Evolutionary conservation across 257 asterid genomes (phyloP), one percentile per base, ranked within the genome.

Genomic region (Solanum pinnatisectum): DNA sequence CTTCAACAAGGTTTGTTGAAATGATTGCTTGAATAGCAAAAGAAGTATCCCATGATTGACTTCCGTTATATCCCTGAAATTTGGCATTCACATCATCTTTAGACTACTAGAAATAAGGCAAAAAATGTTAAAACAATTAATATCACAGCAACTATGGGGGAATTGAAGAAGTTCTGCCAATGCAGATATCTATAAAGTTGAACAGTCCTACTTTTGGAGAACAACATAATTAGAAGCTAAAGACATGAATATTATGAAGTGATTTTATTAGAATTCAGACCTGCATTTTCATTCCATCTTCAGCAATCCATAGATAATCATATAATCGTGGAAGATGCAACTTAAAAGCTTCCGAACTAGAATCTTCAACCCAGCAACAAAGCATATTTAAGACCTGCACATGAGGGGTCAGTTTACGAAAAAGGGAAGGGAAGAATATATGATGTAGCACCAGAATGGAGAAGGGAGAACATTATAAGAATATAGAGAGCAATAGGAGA

Each of bases 241-340:
- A 10, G 82, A 22, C 16, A 36, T 36, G 49, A 73, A 35, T 73
- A 73, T 10, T 9, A 36, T 71, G 25, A 20, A 22, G 15, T 74
- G 49, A 74, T 74, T 23, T 74, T 36, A 36, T 25, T 85, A 56
- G 33, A 76, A 94, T 74, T 52, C 15, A 25, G 33, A 79, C 95
- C 95, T 93, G 96, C 95, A 94, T 92, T 84, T 92, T 94, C 98
- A 87, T 87, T 15, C 88, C 88, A 36, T 87, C 78, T 87, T 87
- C 88, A 20, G 86, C 78, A 78, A 94, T 84, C 95, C 98, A 93
- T 4, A 94, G 60, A 44, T 93, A 93, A 86, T 94, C 86, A 52
- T 71, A 71, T 74, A 87, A 30, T 52, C 89, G 44, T 10, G 89
- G 86, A 11, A 87, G 68, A 39, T 46, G 87, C 65, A 23, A 83